phyloP scores from a whole-genome alignment of 257 asterid species.

The Pogostemon cablin region DNA sequence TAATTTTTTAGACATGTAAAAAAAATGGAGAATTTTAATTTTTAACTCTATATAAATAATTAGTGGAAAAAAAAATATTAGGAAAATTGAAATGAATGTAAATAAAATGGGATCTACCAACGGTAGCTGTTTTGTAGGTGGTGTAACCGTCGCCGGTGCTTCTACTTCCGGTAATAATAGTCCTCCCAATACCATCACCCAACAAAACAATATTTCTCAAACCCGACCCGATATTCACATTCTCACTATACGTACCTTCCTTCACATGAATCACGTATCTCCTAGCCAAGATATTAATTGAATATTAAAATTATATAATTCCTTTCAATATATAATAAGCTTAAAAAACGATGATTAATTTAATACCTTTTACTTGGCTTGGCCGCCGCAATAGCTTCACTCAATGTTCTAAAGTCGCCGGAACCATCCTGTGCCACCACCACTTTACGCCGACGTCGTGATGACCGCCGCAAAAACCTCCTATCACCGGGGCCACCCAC shows the following conservation, averaged over 20 bases:
- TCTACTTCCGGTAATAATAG: slow-evolving; percentile 77
- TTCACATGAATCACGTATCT: slow-evolving; percentile 72
- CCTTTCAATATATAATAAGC: too few relatives aligned
- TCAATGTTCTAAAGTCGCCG: slow-evolving; percentile 58
- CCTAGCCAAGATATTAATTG: slow-evolving; percentile 2
- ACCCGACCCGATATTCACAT: slow-evolving; percentile 55
- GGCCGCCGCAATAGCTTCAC: slow-evolving; percentile 59
- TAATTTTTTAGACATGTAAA: too few relatives aligned
- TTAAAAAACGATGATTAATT: too few relatives aligned
- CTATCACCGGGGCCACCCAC: slow-evolving; percentile 74
- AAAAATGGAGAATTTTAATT: too few relatives aligned
- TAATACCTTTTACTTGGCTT: too few relatives aligned
- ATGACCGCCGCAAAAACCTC: slow-evolving; percentile 46
- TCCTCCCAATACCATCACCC: slow-evolving; percentile 90
- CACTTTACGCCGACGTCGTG: slow-evolving; percentile 36
- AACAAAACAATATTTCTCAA: slow-evolving; percentile 65
- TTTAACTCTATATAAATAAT: too few relatives aligned
- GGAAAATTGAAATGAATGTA: background rate
- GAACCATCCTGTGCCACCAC: slow-evolving; percentile 83
- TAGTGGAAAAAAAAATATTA: background rate
- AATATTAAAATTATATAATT: too few relatives aligned
- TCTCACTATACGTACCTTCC: slow-evolving; percentile 71
- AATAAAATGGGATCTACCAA: slow-evolving; percentile 51
- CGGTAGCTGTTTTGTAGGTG: slow-evolving; percentile 81
- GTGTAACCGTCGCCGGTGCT: slow-evolving; percentile 74